Conservation (phyloP, 192 early-diverging fungal species). For the Mortierella antarctica region DNA sequence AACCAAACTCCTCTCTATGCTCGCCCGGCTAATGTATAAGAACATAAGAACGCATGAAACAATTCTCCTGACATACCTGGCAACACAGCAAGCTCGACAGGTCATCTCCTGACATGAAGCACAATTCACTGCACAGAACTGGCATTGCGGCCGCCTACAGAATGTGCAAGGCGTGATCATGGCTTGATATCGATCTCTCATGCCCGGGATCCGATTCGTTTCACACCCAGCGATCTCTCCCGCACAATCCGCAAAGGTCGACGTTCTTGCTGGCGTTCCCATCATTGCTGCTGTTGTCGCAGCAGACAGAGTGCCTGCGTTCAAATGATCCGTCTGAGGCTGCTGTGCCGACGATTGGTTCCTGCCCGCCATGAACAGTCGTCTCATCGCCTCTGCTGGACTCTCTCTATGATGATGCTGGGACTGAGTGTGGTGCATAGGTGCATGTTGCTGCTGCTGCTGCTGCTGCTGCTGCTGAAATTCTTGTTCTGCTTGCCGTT, state of each 20-base stretch:
- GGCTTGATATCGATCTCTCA: conserved; percentile 37
- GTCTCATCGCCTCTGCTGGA: conserved; percentile 26
- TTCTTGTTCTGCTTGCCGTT: conserved; percentile 5
- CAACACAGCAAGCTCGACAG: conserved; percentile 31
- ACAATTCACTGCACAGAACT: conserved; percentile 39
- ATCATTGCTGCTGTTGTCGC: not conserved
- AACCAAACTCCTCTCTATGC: not conserved
- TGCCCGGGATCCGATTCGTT: conserved; percentile 34
- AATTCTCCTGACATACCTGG: conserved; percentile 16
- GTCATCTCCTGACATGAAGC: conserved; percentile 21
- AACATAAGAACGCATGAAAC: not conserved
- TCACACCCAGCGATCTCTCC: conserved; percentile 49
- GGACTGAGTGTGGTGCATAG: not conserved
- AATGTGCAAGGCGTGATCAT: conserved; percentile 25
- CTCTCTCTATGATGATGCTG: conserved; percentile 16
- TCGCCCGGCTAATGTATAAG: not conserved
- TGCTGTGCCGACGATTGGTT: conserved; percentile 1
- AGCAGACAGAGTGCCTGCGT: not conserved
- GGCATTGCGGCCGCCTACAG: conserved; percentile 40
- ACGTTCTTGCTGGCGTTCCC: not conserved
- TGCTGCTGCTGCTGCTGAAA: not conserved
- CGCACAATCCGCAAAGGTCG: conserved; percentile 38
- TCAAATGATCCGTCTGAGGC: not conserved
- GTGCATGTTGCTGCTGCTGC: conserved; percentile 6
- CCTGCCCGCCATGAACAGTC: conserved; percentile 36